Conservation (phyloP, 805 yeast species). For the Candida sithepensis region DNA sequence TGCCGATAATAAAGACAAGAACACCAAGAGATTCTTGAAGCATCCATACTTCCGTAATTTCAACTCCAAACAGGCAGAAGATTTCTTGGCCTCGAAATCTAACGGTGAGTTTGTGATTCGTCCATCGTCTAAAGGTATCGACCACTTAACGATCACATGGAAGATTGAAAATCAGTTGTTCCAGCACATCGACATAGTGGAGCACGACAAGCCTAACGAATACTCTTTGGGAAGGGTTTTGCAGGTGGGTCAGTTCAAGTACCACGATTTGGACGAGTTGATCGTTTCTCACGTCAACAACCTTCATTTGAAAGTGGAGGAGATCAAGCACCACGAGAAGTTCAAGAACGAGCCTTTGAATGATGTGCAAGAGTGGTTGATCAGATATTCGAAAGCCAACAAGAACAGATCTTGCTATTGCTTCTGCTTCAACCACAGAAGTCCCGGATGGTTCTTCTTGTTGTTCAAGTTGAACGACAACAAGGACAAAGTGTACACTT, state of each 20-base stretch:
- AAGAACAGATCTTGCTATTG: slow-evolving; percentile 87
- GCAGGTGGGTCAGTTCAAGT: slow-evolving; percentile 62
- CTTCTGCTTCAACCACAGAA: slow-evolving; percentile 83
- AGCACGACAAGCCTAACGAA: slow-evolving; percentile 64
- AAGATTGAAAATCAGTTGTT: slow-evolving; percentile 86
- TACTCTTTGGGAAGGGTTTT: slow-evolving; percentile 54
- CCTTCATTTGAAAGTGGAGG: slow-evolving; percentile 76
- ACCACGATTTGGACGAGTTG: slow-evolving; percentile 89
- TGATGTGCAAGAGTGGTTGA: slow-evolving; percentile 83
- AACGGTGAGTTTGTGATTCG: slow-evolving; percentile 93
- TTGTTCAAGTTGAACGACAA: slow-evolving; percentile 76
- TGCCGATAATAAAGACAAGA: slow-evolving; percentile 61
- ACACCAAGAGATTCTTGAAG: slow-evolving; percentile 74
- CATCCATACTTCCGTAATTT: slow-evolving; percentile 89
- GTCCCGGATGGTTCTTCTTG: slow-evolving; percentile 91
- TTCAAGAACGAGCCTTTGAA: slow-evolving; percentile 75
- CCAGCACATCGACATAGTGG: slow-evolving; percentile 87
- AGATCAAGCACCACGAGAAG: slow-evolving; percentile 82
- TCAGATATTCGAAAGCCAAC: slow-evolving; percentile 85
- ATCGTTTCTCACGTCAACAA: slow-evolving; percentile 84
- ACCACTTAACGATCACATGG: slow-evolving; percentile 93
- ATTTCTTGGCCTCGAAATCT: slow-evolving; percentile 78
- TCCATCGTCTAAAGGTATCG: slow-evolving; percentile 87
- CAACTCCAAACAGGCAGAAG: slow-evolving; percentile 87
- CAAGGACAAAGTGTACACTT: slow-evolving; percentile 63